A percentile compares a stretch with the other conserved stretches of the same genome.
Conservation (phyloP, 192 early-diverging fungal genomes). For the Pilaira anomala region DNA sequence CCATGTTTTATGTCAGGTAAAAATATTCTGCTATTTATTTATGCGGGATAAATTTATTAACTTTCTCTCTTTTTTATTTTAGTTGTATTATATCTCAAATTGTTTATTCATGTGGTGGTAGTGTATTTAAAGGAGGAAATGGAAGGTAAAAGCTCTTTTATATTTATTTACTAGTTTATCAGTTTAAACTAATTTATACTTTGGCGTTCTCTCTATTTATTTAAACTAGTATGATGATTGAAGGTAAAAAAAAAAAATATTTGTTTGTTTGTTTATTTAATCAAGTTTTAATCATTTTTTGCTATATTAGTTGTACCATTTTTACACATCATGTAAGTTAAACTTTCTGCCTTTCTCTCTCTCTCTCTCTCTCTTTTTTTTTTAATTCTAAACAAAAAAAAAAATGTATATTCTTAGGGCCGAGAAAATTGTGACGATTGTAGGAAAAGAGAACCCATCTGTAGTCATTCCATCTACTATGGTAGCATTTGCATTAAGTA, state of each 20-base stretch:
- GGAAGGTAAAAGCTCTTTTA: constrained; percentile 84
- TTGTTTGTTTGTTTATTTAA: no score
- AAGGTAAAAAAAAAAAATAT: constrained; percentile 44
- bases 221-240: constrained; percentile 57
- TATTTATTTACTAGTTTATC: no score
- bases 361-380: constrained; percentile 8
- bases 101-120: constrained; percentile 76
- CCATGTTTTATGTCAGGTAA: constrained; percentile 90
- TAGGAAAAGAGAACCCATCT: constrained; percentile 59
- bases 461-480: constrained; percentile 87
- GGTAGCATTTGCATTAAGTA: constrained; percentile 81
- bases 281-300: not conserved
- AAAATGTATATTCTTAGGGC: constrained; percentile 40
- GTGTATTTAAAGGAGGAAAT: constrained; percentile 86
- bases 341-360: not conserved
- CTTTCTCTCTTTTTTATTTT: constrained; percentile 5
- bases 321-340: constrained; percentile 38
- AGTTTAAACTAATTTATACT: not conserved
- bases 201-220: not conserved
- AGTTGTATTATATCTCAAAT: constrained; percentile 66
- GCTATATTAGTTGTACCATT: constrained; percentile 29
- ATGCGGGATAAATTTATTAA: constrained; percentile 6
- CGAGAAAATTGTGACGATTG: constrained; percentile 56
- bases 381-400: no score
- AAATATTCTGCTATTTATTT: not conserved